A percentile compares a stretch with the other conserved stretches of the same genome.
phyloP scores from a whole-genome alignment of 441 rosid genomes.

The Gossypium schwendimanii region DNA sequence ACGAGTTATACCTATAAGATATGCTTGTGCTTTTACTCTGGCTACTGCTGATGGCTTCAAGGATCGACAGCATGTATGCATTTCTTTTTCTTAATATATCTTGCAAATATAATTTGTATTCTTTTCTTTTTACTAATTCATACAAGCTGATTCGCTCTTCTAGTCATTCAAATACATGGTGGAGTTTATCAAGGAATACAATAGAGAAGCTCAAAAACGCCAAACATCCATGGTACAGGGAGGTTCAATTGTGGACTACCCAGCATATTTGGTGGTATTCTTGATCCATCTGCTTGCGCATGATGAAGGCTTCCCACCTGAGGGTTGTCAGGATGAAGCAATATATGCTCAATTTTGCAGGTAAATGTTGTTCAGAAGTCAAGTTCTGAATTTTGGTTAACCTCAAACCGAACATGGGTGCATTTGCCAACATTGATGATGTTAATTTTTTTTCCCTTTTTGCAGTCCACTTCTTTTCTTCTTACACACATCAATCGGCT shows the following conservation, averaged over 20 bases:
- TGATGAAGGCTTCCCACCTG: constrained; percentile 58
- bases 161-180: constrained; percentile 66
- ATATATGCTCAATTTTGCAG: constrained; percentile 56
- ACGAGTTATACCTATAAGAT: constrained; percentile 61
- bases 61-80: constrained; percentile 66
- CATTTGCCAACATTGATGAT: constrained; percentile 14
- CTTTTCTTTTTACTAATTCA: constrained; percentile 13
- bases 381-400: not conserved
- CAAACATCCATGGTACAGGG: constrained; percentile 38
- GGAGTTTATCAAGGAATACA: constrained; percentile 57
- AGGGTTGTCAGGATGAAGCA: constrained; percentile 66
- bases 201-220: constrained; percentile 40
- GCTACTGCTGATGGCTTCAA: constrained; percentile 42
- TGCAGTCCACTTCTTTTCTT: constrained; percentile 76
- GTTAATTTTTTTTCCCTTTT: constrained; percentile 20
- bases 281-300: constrained; percentile 86
- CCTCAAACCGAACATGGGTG: not conserved
- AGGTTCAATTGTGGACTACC: constrained; percentile 48
- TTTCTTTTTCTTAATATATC: constrained; percentile 16
- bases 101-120: constrained; percentile 1
- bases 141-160: constrained; percentile 23
- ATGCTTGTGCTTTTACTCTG: constrained; percentile 80
- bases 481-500: constrained; percentile 44
- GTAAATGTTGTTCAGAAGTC: constrained; percentile 25
- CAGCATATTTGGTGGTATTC: constrained; percentile 69